Evolutionary conservation across 2,329 filamentous ascomycete species (phyloP).

Genomic region (Aspergillus thermomutatus): DNA sequence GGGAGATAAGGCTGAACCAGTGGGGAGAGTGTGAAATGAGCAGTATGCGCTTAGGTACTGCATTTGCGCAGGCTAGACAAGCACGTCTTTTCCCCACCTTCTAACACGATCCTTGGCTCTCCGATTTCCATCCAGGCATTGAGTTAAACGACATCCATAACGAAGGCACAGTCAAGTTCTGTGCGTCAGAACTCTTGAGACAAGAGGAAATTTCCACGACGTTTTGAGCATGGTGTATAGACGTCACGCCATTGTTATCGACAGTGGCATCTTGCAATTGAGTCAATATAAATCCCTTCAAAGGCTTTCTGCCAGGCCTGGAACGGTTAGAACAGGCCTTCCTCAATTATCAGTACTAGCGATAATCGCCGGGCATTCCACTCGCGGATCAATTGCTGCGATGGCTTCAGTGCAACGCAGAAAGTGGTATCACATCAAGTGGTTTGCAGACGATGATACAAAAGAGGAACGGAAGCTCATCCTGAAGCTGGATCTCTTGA

Average conservation of each 20-base stretch:
- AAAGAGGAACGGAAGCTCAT: conserved; percentile 52
- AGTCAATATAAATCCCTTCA: not conserved
- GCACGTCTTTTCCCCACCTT: conserved; percentile 9
- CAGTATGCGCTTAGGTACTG: not conserved
- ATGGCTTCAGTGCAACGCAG: conserved; percentile 12
- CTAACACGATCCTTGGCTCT: conserved; percentile 9
- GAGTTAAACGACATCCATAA: no score
- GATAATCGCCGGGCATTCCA: not conserved
- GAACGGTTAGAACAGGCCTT: no score
- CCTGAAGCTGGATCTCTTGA: conserved; percentile 53
- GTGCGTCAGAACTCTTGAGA: not conserved
- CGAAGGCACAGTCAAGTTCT: not conserved
- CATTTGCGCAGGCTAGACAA: not conserved
- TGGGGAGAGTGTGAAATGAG: not conserved
- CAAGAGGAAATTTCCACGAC: conserved; percentile 1
- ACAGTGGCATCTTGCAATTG: conserved; percentile 5
- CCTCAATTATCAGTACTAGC: not conserved
- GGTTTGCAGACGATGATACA: conserved; percentile 51
- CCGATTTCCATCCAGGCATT: not conserved
- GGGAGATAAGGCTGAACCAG: no score
- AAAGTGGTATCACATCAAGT: conserved; percentile 35
- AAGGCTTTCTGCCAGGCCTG: not conserved
- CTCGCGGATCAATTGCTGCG: not conserved
- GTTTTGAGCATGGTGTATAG: not conserved
- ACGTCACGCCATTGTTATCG: conserved; percentile 3